Conservation (phyloP, 495 filamentous ascomycete species). For the Aspergillus homomorphus region DNA sequence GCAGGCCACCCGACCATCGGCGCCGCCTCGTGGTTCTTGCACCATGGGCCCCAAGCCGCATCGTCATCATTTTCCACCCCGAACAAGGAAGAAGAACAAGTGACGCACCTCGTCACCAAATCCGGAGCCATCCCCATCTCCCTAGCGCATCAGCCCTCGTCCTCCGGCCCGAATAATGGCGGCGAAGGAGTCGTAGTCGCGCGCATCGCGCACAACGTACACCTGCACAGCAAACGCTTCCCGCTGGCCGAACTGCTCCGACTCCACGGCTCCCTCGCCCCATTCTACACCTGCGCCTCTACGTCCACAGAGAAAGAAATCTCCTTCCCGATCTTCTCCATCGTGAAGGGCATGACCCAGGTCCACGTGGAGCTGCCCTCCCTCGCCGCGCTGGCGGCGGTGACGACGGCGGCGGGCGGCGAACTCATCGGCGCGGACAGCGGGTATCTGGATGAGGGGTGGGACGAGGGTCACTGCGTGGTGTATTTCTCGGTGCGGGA, state of each 20-base stretch:
- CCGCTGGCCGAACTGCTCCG: constrained; percentile 28
- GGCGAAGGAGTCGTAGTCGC: constrained; percentile 40
- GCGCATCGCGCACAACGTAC: constrained; percentile 62
- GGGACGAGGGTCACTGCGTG: constrained; percentile 46
- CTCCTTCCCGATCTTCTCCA: constrained; percentile 49
- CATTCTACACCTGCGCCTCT: constrained; percentile 11
- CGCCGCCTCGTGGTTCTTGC: constrained; percentile 52
- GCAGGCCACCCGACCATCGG: constrained; percentile 80
- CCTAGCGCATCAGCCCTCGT: constrained; percentile 9
- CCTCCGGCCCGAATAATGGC: constrained; percentile 10
- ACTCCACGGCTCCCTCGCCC: constrained; percentile 18
- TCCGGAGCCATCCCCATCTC: constrained; percentile 58
- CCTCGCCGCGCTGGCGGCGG: constrained; percentile 23
- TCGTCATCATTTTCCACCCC: no score
- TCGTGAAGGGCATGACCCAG: constrained; percentile 70
- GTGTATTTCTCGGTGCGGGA: constrained; percentile 54
- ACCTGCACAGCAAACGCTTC: constrained; percentile 50
- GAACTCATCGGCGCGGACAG: constrained; percentile 9
- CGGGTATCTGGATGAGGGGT: constrained; percentile 50
- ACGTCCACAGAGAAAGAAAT: background rate
- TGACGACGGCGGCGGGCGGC: constrained; percentile 15
- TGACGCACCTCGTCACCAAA: constrained; percentile 52
- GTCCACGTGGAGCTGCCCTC: constrained; percentile 49
- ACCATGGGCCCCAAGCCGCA: constrained; percentile 33
- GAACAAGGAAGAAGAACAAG: constrained; percentile 25